Base-by-base conservation (phyloP, 2,329 filamentous ascomycete species). In the Trichoderma sp. region DNA sequence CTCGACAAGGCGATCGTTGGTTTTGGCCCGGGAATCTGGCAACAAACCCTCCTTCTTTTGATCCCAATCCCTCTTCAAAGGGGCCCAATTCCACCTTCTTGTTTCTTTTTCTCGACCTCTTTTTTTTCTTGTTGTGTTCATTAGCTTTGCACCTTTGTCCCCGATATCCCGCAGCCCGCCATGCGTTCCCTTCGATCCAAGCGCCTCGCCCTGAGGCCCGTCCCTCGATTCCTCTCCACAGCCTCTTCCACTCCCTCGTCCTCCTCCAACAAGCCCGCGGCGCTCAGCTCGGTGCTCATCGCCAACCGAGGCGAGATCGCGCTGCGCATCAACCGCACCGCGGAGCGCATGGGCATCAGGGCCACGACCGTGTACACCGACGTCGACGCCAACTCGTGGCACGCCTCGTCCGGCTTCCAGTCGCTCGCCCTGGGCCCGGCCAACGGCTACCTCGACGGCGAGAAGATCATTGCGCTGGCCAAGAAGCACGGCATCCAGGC, bases 251-350 rank as follows among this genome's bases (percentile, higher is more conserved):
- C 48, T n/a, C 30, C 30, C 30, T 30, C 28, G 7, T 75, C 72
- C 26, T 74, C 75, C 59, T 69, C 74, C 12, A 63, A 75, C n/a
- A 74, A 73, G 62, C 67, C 72, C 14, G 82, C 80, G 15, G 83
- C 85, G 34, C 85, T 89, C 70, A 88, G 87, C 63, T 96, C 93
- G 9, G 90, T 98, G 48, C 84, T 99, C 26, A 98, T 99, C 75
- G 95, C 95, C 62, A 99, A 99, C 76, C 89, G 95, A 71, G 95
- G 95, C 72, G 95, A 99, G 79, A 99, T 99, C 72, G 95, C 95
- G 57, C 83, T 99, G 75, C 91, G 95, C 70, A 95, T 99, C 70
- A 90, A 93, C 70, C 87, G 89, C 70, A 99, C 95, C 24, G 95
- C 95, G 41, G 84, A 91, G 58, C 87, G 90, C 68, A 90, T 97